These are phyloP conservation scores for Ramularia collo-cygni DNA, from an alignment of 2,329 filamentous ascomycete genomes.

Conservation along the genomic window DNA sequence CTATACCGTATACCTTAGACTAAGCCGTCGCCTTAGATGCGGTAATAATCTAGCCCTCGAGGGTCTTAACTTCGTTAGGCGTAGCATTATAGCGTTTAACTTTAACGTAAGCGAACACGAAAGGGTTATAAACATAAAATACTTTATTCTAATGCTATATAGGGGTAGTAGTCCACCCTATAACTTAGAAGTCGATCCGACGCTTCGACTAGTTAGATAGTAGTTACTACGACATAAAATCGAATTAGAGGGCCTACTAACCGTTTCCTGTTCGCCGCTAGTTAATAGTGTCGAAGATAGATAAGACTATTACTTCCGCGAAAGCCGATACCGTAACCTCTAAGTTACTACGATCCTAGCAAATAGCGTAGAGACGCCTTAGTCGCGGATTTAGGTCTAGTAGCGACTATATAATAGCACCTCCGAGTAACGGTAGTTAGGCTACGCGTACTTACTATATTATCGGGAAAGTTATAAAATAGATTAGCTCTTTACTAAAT, in stretches of 20 bases:
- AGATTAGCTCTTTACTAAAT: too few relatives aligned
- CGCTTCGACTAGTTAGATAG: neutral
- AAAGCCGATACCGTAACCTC: neutral
- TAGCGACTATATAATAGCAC: neutral
- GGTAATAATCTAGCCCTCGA: neutral
- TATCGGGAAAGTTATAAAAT: too few relatives aligned
- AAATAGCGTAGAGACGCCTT: neutral
- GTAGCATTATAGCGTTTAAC: neutral
- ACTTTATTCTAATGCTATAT: too few relatives aligned
- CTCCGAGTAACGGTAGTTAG: neutral
- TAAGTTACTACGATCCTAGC: neutral
- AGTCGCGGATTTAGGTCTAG: neutral
- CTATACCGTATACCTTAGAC: neutral
- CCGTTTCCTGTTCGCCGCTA: neutral
- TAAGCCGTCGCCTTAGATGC: neutral
- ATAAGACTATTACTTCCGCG: neutral
- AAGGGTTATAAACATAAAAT: too few relatives aligned
- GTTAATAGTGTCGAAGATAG: neutral
- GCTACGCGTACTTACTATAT: too few relatives aligned
- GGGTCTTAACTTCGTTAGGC: neutral
- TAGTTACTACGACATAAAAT: neutral
- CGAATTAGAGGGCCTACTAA: neutral
- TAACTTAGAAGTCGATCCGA: neutral
- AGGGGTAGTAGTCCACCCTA: too few relatives aligned
- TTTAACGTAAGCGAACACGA: neutral